Base-by-base conservation (phyloP, 805 yeast genomes). In the Ogataea corticis region DNA sequence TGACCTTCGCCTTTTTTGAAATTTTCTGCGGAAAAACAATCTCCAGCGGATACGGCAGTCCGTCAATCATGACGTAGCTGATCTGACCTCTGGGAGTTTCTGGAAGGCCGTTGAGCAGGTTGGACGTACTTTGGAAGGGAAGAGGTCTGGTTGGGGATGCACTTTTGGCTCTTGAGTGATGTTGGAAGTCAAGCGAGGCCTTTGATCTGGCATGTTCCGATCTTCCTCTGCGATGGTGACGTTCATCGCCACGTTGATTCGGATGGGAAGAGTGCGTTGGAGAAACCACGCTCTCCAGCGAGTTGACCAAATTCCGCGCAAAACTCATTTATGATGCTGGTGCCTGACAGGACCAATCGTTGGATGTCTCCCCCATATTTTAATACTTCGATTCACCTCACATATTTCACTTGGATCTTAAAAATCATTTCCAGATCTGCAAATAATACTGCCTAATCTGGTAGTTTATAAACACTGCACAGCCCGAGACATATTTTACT, bases 21-120 rank as follows among this genome's bases (percentile, higher is more conserved):
- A 63, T 60, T 44, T 63, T 63, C 18, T 51, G 47, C 0, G 67
- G 67, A 27, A 63, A 62, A 2, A 49, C 52, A 13, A 63, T 50
- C 29, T 55, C 57, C 9, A 50, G 32, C 6, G 67, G 67, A 45
- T 52, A 63, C 2, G 67, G 67, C 6, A 62, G 38, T 4, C 58
- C 61, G 35, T 63, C 49, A 16, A 62, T 45, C 38, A 61, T 45
- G 12, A 62, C 44, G 33, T 54, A 60, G 14, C 50, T 50, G 11
- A 51, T 18, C 16, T 28, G 33, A 7, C 32, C 32, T 17, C 35
- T 33, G 5, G 49, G 19, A 38, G 30, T 52, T 19, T 45, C 44
- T 3, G 44, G 30, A 7, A 32, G 27, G 2, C 47, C 34, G 10
- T 29, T 35, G 11, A 41, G 30, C n/a, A 42, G 16, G n/a, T 36